phyloP scores from a whole-genome alignment of 129 eudicot genomes.

The Chrysanthemum lavandulifolium region DNA sequence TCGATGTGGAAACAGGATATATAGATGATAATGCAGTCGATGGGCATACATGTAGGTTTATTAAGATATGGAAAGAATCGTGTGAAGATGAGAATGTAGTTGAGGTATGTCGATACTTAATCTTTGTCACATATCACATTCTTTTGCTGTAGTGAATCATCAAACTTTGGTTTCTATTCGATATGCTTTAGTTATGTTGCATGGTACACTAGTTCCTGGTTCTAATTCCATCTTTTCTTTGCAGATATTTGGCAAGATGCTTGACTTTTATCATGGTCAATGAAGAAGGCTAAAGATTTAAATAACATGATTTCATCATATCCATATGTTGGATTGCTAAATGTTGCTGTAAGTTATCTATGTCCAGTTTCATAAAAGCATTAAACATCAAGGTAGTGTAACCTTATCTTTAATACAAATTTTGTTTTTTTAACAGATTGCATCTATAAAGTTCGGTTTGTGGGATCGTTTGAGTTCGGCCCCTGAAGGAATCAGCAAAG shows the following conservation, averaged over 20 bases:
- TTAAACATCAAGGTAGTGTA: neutral
- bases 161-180: neutral
- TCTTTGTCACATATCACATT: neutral
- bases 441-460: constrained; percentile 71
- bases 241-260: constrained; percentile 78
- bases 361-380: neutral
- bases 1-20: constrained; percentile 23
- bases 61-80: constrained; percentile 69
- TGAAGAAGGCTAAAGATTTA: constrained; percentile 31
- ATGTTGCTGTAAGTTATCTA: constrained; percentile 76
- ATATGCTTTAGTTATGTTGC: neutral
- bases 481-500: constrained; percentile 35
- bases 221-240: constrained; percentile 18
- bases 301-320: constrained; percentile 34
- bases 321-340: constrained; percentile 69
- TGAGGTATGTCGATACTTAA: constrained; percentile 39
- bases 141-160: neutral
- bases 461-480: constrained; percentile 67
- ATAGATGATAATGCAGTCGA: constrained; percentile 22
- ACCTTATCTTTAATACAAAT: neutral
- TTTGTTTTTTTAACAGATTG: constrained; percentile 47
- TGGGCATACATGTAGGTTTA: constrained; percentile 50
- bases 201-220: neutral
- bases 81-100: constrained; percentile 48
- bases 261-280: constrained; percentile 38